phyloP scores from a whole-genome alignment of 495 filamentous ascomycete genomes.

The Penicillium soppii region DNA sequence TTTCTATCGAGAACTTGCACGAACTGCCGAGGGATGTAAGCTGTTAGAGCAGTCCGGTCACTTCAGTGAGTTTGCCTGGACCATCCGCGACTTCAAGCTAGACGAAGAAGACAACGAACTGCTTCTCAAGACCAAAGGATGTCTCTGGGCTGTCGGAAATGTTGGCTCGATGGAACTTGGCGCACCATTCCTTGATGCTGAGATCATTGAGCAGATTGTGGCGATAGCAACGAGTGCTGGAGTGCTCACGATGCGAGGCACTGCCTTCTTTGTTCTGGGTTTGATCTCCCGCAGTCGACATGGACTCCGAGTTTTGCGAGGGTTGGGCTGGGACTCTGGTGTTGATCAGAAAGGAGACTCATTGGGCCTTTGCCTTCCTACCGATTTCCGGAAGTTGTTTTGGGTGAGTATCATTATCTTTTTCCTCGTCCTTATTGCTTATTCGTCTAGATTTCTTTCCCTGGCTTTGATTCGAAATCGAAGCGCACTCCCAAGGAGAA shows the following conservation, averaged over 20 bases:
- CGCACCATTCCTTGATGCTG: constrained; percentile 82
- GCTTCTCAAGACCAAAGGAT: constrained; percentile 93
- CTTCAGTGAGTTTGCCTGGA: constrained; percentile 87
- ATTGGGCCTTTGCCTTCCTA: constrained; percentile 81
- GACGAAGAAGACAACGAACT: constrained; percentile 83
- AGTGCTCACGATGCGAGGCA: constrained; percentile 89
- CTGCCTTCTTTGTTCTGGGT: constrained; percentile 93
- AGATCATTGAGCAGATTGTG: constrained; percentile 82
- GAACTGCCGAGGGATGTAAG: constrained; percentile 88
- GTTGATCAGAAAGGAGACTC: constrained; percentile 79
- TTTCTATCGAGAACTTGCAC: constrained; percentile 93
- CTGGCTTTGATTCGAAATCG: constrained; percentile 31
- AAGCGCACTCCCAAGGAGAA: constrained; percentile 40
- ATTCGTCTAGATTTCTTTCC: constrained; percentile 36
- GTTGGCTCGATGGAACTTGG: constrained; percentile 98
- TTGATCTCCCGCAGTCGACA: constrained; percentile 90
- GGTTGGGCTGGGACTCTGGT: constrained; percentile 89
- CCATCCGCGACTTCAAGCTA: constrained; percentile 79
- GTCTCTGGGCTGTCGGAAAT: constrained; percentile 96
- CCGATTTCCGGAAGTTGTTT: constrained; percentile 74
- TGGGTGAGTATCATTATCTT: constrained; percentile 47
- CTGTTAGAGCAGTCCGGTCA: constrained; percentile 90
- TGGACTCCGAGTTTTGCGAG: constrained; percentile 82
- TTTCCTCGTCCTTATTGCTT: constrained; percentile 3
- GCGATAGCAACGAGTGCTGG: constrained; percentile 82